Evolutionary conservation across 2,329 filamentous ascomycete species (phyloP).

Genomic region (Colletotrichum navitas): DNA sequence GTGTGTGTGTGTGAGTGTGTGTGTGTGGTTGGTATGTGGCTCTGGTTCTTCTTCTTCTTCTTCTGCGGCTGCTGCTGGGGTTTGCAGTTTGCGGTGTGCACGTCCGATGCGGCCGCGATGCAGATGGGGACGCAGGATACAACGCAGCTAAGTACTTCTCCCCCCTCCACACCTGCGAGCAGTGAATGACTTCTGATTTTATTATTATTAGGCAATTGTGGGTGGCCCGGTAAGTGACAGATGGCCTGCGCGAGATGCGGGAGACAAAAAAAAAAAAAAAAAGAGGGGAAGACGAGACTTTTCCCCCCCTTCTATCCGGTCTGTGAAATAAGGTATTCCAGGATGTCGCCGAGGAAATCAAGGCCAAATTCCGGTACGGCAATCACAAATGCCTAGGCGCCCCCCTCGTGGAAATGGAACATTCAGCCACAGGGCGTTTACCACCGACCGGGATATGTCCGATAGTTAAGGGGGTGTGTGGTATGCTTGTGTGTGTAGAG

Average conservation of each 20-base stretch:
- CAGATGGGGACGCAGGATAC: constrained; percentile 32
- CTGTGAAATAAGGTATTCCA: constrained; percentile 8
- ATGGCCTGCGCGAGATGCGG: background rate
- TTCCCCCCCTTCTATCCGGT: background rate
- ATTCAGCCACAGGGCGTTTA: constrained; percentile 36
- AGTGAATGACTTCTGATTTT: constrained; percentile 19
- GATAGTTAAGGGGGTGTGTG: background rate
- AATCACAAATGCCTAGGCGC: constrained; percentile 33
- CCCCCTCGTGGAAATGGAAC: constrained; percentile 33
- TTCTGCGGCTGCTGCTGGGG: background rate
- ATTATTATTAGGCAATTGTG: constrained; percentile 19
- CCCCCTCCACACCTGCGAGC: background rate
- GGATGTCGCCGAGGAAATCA: background rate
- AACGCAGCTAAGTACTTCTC: constrained; percentile 6
- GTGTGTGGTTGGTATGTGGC: background rate
- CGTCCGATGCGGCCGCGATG: constrained; percentile 33
- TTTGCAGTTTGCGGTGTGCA: constrained; percentile 41
- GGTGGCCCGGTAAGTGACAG: constrained; percentile 5
- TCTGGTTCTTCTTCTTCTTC: background rate
- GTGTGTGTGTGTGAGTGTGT: too few relatives aligned
- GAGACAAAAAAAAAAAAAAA: background rate
- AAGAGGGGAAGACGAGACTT: background rate
- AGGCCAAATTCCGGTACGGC: constrained; percentile 11
- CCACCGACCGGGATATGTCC: constrained; percentile 18
- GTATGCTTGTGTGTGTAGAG: background rate